phyloP scores from a whole-genome alignment of 768 basidiomycete genomes.

The Rhizopogon rudus region DNA sequence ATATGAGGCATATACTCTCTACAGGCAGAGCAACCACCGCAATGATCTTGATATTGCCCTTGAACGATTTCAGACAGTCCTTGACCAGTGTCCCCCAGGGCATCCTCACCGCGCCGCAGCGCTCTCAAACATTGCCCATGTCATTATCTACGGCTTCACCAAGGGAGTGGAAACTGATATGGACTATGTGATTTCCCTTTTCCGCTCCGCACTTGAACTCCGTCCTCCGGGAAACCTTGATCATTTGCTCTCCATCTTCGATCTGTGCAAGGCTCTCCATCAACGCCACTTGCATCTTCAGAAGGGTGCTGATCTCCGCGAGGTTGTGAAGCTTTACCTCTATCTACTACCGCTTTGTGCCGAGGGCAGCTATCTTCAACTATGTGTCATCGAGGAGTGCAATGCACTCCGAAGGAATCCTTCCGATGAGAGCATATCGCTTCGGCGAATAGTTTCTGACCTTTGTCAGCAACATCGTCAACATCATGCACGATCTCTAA shows the following conservation, averaged over 20 bases:
- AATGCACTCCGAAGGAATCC: not conserved
- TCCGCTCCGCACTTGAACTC: not conserved
- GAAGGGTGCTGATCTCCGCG: not conserved
- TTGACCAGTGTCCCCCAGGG: not conserved
- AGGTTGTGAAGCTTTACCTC: not conserved
- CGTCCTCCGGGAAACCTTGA: not conserved
- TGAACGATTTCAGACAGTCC: not conserved
- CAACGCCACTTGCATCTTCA: not conserved
- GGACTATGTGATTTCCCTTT: not conserved
- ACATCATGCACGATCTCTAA: not conserved
- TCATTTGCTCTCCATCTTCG: not conserved
- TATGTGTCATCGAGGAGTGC: not conserved
- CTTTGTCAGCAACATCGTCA: not conserved
- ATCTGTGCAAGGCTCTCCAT: not conserved
- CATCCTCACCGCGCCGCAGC: not conserved
- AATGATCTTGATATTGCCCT: not conserved
- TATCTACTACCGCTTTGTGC: not conserved
- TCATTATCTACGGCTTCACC: not conserved
- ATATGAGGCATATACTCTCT: not conserved
- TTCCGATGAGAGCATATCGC: not conserved
- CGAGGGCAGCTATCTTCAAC: not conserved
- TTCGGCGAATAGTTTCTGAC: not conserved
- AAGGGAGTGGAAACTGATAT: not conserved
- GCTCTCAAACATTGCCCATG: conserved; percentile 1
- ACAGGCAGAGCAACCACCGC: not conserved